phyloP scores from a whole-genome alignment of 2,329 filamentous ascomycete species.

The Nigrospora oryzae region DNA sequence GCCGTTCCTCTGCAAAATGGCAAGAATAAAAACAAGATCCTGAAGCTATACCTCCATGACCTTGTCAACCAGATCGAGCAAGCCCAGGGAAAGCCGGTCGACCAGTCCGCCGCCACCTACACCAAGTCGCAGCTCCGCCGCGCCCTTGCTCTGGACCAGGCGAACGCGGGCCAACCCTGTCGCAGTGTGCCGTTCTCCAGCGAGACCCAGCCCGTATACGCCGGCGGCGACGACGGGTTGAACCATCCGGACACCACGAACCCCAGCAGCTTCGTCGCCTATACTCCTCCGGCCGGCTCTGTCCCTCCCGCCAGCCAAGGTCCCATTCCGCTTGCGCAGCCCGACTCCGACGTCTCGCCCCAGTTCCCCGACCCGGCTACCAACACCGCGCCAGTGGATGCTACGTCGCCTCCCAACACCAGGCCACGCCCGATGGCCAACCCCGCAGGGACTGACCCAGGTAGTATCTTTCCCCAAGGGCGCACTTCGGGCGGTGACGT shows the following conservation, averaged over 20 bases:
- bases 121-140: slow-evolving; percentile 44
- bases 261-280: too few species aligned
- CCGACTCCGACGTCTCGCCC: too few species aligned
- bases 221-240: neutral
- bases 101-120: slow-evolving; percentile 30
- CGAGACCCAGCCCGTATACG: slow-evolving; percentile 3
- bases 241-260: neutral
- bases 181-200: slow-evolving; percentile 24
- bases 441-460: too few species aligned
- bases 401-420: too few species aligned
- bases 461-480: too few species aligned
- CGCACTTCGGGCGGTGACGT: too few species aligned
- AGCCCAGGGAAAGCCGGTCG: slow-evolving; percentile 35
- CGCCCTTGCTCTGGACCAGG: slow-evolving; percentile 34
- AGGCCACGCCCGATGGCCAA: too few species aligned
- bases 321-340: too few species aligned
- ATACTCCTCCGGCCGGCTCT: too few species aligned
- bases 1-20: slow-evolving; percentile 40
- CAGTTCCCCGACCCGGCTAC: too few species aligned
- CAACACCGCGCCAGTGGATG: too few species aligned
- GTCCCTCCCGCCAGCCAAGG: too few species aligned
- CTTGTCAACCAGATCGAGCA: slow-evolving; percentile 40
- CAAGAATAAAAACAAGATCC: slow-evolving; percentile 54
- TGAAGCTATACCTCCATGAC: slow-evolving; percentile 46
- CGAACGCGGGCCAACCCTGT: slow-evolving; percentile 23